A percentile compares a stretch with the other conserved stretches of the same genome.
These are phyloP conservation scores for Eimeria tenella DNA, from an alignment of 169 alveolate species.

Conservation along the genomic window DNA sequence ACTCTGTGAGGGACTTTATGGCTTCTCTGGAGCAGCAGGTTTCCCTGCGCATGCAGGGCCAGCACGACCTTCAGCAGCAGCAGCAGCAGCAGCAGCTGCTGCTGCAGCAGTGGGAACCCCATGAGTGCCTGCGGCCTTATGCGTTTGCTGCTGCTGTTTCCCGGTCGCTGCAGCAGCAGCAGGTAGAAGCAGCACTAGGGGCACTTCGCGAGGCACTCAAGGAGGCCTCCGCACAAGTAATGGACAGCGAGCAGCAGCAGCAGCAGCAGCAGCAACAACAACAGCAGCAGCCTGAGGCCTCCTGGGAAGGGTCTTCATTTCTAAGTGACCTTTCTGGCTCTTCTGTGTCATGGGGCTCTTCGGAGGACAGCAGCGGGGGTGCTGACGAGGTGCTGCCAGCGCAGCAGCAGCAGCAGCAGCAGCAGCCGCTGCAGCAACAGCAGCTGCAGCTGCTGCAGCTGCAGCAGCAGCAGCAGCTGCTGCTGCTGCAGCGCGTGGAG, in stretches of 20 bases:
- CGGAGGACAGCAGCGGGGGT: neutral
- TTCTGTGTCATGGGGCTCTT: neutral
- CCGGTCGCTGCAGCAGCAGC: slow-evolving; percentile 58
- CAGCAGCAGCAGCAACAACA: slow-evolving; percentile 9
- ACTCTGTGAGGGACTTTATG: neutral
- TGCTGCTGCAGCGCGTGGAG: neutral
- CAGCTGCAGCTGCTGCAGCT: neutral
- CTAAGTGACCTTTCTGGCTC: neutral
- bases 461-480: neutral
- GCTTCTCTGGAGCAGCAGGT: slow-evolving; percentile 17
- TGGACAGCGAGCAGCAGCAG: slow-evolving; percentile 19
- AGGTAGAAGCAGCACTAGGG: neutral
- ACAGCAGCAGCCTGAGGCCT: neutral
- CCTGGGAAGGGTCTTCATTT: neutral
- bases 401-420: slow-evolving; percentile 46
- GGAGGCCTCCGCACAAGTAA: neutral
- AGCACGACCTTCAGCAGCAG: slow-evolving; percentile 36
- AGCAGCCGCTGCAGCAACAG: slow-evolving; percentile 2
- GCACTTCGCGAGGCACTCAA: neutral
- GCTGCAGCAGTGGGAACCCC: slow-evolving; percentile 38
- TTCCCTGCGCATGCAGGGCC: neutral
- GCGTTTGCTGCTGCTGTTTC: slow-evolving; percentile 37
- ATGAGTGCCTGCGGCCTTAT: slow-evolving; percentile 54
- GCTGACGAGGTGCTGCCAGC: neutral
- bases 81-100: slow-evolving; percentile 32